A percentile compares a stretch with the other conserved stretches of the same genome.
Conservation (phyloP, 2,329 filamentous ascomycete genomes). For the Penicillium sp. region DNA sequence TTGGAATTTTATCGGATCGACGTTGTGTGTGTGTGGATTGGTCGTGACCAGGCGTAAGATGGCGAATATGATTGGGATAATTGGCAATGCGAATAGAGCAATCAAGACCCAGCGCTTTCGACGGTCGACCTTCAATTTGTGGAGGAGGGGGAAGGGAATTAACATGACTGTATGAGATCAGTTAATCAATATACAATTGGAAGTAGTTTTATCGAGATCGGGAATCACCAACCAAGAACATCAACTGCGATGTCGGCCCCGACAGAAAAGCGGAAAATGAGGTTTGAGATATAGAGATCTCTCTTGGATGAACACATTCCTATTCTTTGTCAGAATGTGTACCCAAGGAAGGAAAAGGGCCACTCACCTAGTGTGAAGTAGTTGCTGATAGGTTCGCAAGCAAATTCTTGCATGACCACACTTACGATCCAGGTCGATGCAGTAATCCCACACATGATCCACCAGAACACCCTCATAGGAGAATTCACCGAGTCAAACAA, state of each 20-base stretch:
- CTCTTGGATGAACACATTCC: not conserved
- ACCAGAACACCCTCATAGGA: not conserved
- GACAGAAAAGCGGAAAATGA: not conserved
- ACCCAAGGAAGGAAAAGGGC: not conserved
- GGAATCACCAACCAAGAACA: not conserved
- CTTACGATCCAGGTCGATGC: not conserved
- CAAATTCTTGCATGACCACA: not conserved
- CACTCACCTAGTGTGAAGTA: not conserved
- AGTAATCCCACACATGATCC: not conserved
- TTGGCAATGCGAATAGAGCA: not conserved
- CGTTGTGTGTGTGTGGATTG: conserved; percentile 1
- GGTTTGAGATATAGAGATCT: not conserved
- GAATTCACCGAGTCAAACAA: not conserved
- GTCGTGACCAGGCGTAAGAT: conserved; percentile 3
- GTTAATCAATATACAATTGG: not conserved
- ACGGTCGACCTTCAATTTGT: not conserved
- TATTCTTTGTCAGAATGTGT: not conserved
- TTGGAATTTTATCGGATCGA: conserved; percentile 10
- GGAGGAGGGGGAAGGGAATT: not conserved
- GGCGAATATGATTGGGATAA: conserved; percentile 8
- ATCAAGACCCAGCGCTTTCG: not conserved
- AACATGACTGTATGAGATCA: not conserved
- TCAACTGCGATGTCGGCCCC: not conserved
- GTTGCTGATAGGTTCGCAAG: not conserved
- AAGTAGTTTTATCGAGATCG: not conserved